phyloP scores from a whole-genome alignment of 371 early-diverging fungal genomes.

The Mucor velutinosus region DNA sequence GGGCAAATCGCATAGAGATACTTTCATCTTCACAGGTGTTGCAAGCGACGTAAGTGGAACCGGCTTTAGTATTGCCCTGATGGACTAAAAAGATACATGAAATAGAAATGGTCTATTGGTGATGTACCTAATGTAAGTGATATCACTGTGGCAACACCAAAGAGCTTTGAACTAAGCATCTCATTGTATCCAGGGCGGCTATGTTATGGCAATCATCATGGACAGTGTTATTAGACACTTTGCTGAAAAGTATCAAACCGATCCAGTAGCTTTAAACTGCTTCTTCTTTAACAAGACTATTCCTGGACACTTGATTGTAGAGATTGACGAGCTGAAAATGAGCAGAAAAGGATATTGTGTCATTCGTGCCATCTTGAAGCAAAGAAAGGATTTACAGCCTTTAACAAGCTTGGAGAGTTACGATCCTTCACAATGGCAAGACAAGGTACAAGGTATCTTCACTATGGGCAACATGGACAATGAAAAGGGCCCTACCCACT shows the following conservation, averaged over 20 bases:
- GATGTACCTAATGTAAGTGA: conserved; percentile 43
- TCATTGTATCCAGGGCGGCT: conserved; percentile 25
- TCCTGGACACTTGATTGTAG: conserved; percentile 32
- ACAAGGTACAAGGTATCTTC: conserved; percentile 36
- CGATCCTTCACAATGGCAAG: conserved; percentile 24
- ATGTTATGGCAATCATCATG: conserved; percentile 36
- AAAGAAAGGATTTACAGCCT: conserved; percentile 24
- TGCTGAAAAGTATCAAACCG: conserved; percentile 31
- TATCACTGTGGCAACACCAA: background rate
- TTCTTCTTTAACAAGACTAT: conserved; percentile 45
- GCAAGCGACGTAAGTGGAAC: conserved; percentile 14
- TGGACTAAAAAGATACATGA: background rate
- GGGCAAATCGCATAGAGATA: conserved; percentile 5
- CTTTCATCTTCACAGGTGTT: conserved; percentile 8
- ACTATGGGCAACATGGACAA: conserved; percentile 49
- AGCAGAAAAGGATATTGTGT: conserved; percentile 47
- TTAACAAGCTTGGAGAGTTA: conserved; percentile 19
- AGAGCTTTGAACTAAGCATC: background rate
- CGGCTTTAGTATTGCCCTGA: background rate
- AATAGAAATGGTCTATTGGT: conserved; percentile 38
- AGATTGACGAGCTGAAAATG: conserved; percentile 39
- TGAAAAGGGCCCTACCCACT: conserved; percentile 36
- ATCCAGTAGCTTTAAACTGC: conserved; percentile 46
- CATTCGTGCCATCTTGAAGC: conserved; percentile 31
- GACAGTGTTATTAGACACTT: conserved; percentile 38